A percentile compares a stretch with the other conserved stretches of the same genome.
These are phyloP conservation scores for Pythium sukuiense DNA, from an alignment of 352 stramenopile species.

Conservation along the genomic window DNA sequence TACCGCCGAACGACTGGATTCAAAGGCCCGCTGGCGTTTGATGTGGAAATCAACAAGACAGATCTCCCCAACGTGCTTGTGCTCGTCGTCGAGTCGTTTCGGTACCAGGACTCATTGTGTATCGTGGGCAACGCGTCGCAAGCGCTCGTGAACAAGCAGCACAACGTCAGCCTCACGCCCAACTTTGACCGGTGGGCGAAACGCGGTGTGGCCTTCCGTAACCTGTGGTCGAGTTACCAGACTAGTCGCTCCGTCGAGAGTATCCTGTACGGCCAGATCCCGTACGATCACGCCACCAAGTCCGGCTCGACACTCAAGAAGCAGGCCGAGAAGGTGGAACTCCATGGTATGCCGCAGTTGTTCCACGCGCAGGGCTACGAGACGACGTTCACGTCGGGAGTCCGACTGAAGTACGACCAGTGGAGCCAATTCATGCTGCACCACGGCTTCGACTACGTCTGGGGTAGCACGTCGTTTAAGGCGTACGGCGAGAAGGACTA, in stretches of 20 bases:
- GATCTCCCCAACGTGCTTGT: slow-evolving; percentile 54
- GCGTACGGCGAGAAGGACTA: slow-evolving; percentile 24
- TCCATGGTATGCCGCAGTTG: slow-evolving; percentile 48
- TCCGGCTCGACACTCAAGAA: slow-evolving; percentile 38
- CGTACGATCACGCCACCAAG: slow-evolving; percentile 39
- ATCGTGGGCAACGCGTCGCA: slow-evolving; percentile 38
- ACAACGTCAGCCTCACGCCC: slow-evolving; percentile 48
- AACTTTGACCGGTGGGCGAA: slow-evolving; percentile 53
- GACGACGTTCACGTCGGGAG: slow-evolving; percentile 47
- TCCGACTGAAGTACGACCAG: slow-evolving; percentile 43
- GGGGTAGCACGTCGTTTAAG: slow-evolving; percentile 16
- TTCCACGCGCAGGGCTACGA: slow-evolving; percentile 56
- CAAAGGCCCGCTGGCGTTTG: slow-evolving; percentile 39
- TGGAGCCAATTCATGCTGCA: slow-evolving; percentile 47
- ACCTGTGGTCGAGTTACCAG: slow-evolving; percentile 61
- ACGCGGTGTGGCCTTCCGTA: slow-evolving; percentile 46
- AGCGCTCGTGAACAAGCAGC: slow-evolving; percentile 17
- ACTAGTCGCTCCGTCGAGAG: slow-evolving; percentile 62
- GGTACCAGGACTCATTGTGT: slow-evolving; percentile 53
- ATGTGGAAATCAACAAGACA: slow-evolving; percentile 34
- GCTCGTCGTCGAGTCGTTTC: slow-evolving; percentile 54
- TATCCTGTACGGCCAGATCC: slow-evolving; percentile 51
- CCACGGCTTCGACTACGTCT: slow-evolving; percentile 46
- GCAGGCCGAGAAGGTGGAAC: slow-evolving; percentile 24
- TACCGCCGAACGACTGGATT: slow-evolving; percentile 46